Base-by-base conservation (phyloP, 805 yeast species). In the Pichia rugopelliculosa region DNA sequence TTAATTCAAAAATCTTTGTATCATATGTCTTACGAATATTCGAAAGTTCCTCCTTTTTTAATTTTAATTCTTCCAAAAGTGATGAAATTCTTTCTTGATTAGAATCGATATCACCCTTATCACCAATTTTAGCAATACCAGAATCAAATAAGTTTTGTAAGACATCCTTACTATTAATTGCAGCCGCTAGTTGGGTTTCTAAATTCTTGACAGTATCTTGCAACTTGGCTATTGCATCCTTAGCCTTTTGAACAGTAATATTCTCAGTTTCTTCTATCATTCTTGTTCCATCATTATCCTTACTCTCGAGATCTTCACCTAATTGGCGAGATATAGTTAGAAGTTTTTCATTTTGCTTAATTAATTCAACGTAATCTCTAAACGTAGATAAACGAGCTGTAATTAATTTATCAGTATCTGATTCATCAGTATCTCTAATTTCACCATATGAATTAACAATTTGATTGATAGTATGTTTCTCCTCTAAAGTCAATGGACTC, bases 311-410 rank as follows among this genome's bases (percentile, higher is more conserved):
- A 57, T 80, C 79, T 36, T 74, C 71, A 11, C 91, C 95, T 17
- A 91, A 69, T 44, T 77, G 77, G 52, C 98, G 75, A 1, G 86
- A 79, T 2, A 85, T 78, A 34, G 72, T 68, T 33, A 89, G 65
- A 24, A 91, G 71, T 45, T 87, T 85, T 54, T 82, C 79, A 59
- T 91, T 91, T 62, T 81, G 85, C 44, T 74, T 68, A 56, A 87
- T 86, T 44, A 91, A 68, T 42, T 85, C 95, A 12, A 74, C 69
- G 13, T 86, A 73, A 57, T 75, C 76, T 39, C 74, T 76, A 66
- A 90, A 91, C 9, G 79, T 75, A 0, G 87, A 81, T 38, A 93
- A 68, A 50, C 95, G 73, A 46, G 84, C 84, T 10, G 88, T 72
- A 22, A 91, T 87, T 36, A 89, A 60, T 27, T 58, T 61, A 55